Evolutionary conservation across 768 basidiomycete species (phyloP), one percentile per base, ranked within the genome.

Genomic region (Clitopilus hobsonii): DNA sequence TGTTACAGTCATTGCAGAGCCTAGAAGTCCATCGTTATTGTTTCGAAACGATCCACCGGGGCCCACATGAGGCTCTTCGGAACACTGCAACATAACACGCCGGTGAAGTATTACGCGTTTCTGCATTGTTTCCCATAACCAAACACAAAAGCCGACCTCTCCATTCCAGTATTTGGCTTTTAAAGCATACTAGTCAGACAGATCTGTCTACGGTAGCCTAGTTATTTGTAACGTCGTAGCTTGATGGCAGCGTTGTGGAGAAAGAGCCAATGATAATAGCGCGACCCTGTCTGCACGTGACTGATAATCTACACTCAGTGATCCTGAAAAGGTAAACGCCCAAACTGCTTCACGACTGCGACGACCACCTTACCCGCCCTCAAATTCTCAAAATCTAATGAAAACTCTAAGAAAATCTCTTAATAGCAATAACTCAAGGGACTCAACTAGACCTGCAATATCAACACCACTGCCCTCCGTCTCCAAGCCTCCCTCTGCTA

Each of bases 321-420:
- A 11, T 20, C 56, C 38, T 49, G 38, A 57, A 51, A 54, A 38
- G 58, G 57, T 23, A 63, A 53, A 38, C 20, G 51, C 38, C 49
- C 54, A 50, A 56, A 59, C 58, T 60, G 55, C 62, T 65, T 67
- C 65, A 64, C 65, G 65, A 69, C 64, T 61, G 58, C 62, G 56
- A 62, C 61, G 61, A 61, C 61, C 50, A 56, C 58, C 59, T 52
- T 41, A 55, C 56, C 57, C 54, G 30, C 60, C 52, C 53, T 56
- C 58, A 29, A 58, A 57, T 48, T 49, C 54, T 26, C 52, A 27
- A 36, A 56, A 61, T 66, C 67, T 64, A 36, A 94, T 94, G 90
- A 92, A 91, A 77, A 80, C 85, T 27, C 80, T 94, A 41, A 82
- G 91, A 55, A 90, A 93, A 70, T 91, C 89, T 30, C 81, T 92